Conservation (phyloP, 2,329 filamentous ascomycete genomes). For the Aspergillus eucalypticola region DNA sequence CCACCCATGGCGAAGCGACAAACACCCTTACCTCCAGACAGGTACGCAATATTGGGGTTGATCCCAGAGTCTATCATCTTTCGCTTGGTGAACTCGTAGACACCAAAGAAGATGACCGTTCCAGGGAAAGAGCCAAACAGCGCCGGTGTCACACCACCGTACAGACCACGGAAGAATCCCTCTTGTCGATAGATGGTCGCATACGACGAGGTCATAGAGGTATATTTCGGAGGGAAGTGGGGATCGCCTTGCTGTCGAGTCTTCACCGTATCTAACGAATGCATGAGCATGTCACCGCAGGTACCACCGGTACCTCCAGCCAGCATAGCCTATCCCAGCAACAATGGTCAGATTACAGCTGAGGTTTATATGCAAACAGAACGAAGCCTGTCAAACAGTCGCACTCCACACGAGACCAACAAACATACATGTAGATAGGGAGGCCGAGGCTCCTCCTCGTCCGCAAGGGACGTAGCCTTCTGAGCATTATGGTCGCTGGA, state of each 20-base stretch:
- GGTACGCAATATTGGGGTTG: constrained; percentile 79
- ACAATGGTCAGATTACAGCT: constrained; percentile 6
- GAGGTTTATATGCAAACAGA: too few species aligned
- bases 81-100: constrained; percentile 93
- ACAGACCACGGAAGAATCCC: constrained; percentile 79
- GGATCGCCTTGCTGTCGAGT: constrained; percentile 96
- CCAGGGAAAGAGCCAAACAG: constrained; percentile 90
- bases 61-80: constrained; percentile 82
- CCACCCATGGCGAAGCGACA: constrained; percentile 12
- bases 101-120: constrained; percentile 92
- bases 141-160: constrained; percentile 90
- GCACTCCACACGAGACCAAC: not conserved
- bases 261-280: constrained; percentile 97
- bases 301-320: constrained; percentile 91
- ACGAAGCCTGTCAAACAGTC: not conserved
- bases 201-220: constrained; percentile 86
- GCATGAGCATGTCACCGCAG: constrained; percentile 96
- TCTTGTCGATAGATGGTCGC: constrained; percentile 92
- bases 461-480: constrained; percentile 45
- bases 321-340: constrained; percentile 73
- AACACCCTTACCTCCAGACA: constrained; percentile 68
- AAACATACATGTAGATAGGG: constrained; percentile 65
- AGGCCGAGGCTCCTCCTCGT: constrained; percentile 59
- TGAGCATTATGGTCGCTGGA: constrained; percentile 21
- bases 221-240: constrained; percentile 88